Conservation (phyloP, 169 alveolate species). For the Cardiosporidium cionae region DNA sequence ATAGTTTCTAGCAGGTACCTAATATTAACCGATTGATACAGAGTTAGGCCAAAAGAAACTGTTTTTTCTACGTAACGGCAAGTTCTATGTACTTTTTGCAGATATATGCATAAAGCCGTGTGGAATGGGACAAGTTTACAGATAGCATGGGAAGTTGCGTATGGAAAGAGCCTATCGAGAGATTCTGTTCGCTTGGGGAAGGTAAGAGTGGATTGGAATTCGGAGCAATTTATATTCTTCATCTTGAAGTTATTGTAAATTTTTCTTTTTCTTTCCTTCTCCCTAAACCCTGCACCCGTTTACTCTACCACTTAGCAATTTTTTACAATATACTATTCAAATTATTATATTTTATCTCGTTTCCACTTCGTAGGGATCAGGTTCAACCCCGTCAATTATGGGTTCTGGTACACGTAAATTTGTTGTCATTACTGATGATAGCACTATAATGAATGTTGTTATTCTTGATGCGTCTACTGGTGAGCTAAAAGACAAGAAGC, state of each 20-base stretch:
- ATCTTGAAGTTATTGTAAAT: no score
- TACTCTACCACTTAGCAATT: not conserved
- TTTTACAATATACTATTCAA: not conserved
- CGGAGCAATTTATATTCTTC: no score
- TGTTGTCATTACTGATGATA: conserved; percentile 31
- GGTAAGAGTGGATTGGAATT: no score
- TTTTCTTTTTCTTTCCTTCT: no score
- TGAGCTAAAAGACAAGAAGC: conserved; percentile 19
- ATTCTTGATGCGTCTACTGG: conserved; percentile 27
- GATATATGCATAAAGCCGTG: conserved; percentile 27
- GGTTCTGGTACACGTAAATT: conserved; percentile 11
- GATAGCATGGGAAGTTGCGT: conserved; percentile 28
- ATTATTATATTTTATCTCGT: not conserved
- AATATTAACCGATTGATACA: no score
- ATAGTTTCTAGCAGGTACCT: conserved; percentile 25
- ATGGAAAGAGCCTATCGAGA: conserved; percentile 5
- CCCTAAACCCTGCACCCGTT: not conserved
- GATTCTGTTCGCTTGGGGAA: no score
- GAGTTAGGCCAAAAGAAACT: no score
- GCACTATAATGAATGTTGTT: conserved; percentile 24
- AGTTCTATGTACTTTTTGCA: no score
- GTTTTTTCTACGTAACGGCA: no score
- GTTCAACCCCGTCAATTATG: conserved; percentile 35
- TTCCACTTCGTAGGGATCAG: conserved; percentile 20
- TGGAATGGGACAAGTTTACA: conserved; percentile 18